phyloP scores from a whole-genome alignment of 495 filamentous ascomycete species.

The Podospora bellae-mahoneyi region DNA sequence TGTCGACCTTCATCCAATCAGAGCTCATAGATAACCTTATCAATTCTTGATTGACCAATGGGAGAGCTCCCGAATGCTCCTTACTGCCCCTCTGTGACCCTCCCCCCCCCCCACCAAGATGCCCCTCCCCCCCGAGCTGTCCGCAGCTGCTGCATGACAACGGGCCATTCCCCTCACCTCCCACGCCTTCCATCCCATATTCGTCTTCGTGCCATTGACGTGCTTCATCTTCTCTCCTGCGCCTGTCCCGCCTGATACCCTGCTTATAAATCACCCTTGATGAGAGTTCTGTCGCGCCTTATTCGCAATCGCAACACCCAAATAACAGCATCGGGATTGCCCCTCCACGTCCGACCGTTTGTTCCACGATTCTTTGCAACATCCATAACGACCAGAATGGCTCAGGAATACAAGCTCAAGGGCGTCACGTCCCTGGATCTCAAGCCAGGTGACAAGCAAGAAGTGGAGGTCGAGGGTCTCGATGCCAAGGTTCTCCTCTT shows the following conservation, averaged over 20 bases:
- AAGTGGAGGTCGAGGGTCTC: constrained; percentile 86
- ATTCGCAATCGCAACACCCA: neutral
- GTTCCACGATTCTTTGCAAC: constrained; percentile 11
- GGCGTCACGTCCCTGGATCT: constrained; percentile 68
- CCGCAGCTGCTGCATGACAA: neutral
- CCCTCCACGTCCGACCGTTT: constrained; percentile 9
- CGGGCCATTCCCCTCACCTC: neutral
- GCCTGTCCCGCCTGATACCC: constrained; percentile 4
- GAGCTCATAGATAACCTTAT: neutral
- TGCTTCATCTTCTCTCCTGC: neutral
- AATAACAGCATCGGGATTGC: neutral
- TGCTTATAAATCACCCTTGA: constrained; percentile 3
- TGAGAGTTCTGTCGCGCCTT: neutral
- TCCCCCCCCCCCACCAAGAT: neutral
- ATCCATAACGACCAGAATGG: constrained; percentile 33
- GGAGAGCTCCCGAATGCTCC: neutral
- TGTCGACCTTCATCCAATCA: neutral
- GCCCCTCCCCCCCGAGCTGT: neutral
- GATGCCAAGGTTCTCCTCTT: constrained; percentile 82
- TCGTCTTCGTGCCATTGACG: constrained; percentile 5
- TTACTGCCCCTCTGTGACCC: neutral
- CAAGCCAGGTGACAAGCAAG: constrained; percentile 74
- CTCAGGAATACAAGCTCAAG: constrained; percentile 83
- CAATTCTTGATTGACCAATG: neutral
- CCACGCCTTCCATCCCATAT: neutral